Evolutionary conservation across 2,329 filamentous ascomycete species (phyloP), one percentile per base, ranked within the genome.

Genomic region (Fusarium tuaranense): DNA sequence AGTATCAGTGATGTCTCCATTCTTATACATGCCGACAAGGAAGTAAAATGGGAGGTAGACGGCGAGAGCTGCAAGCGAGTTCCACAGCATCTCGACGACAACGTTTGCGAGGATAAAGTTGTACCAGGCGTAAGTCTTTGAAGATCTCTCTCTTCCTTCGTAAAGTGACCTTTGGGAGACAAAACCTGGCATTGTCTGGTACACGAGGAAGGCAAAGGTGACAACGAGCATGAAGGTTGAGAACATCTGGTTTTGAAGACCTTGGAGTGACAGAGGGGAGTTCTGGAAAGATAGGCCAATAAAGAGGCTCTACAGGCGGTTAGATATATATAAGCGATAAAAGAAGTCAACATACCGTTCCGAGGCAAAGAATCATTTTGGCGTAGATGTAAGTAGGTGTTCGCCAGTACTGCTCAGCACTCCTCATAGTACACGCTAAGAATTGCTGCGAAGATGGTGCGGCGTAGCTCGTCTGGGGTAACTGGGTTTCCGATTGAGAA

Each of bases 171-270:
- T 88, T 77, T 93, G 91, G 2, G 88, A 88, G 62, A 92, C 88
- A 74, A 93, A 93, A 70, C 91, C 89, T 1, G 91, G 91, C 91
- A 93, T 92, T 10, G 90, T 88, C 70, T 91, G 89, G 7, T 60
- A 60, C 1, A 60, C 36, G 12, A 60, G 57, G 2, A 60, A 60
- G 16, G 57, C 57, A 8, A 60, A 60, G 2, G 57, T 60, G 36
- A 60, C 57, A 32, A 60, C 36, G 1, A 60, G 57, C 57, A 60
- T 60, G 1, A 60, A 60, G 22, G 57, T 60, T 18, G 57, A 60
- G 57, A 60, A 60, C 57, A 60, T 60, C 36, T 60, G 36, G 10
- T 60, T 60, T 4, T 60, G 36, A 3, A 60, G 57, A 4, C 57
- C 57, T 9, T 60, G 57, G 2, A 60, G 34, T 10, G 36, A 60